Evolutionary conservation across 805 yeast species (phyloP).

Genomic region (Saccharomycopsis babjevae): DNA sequence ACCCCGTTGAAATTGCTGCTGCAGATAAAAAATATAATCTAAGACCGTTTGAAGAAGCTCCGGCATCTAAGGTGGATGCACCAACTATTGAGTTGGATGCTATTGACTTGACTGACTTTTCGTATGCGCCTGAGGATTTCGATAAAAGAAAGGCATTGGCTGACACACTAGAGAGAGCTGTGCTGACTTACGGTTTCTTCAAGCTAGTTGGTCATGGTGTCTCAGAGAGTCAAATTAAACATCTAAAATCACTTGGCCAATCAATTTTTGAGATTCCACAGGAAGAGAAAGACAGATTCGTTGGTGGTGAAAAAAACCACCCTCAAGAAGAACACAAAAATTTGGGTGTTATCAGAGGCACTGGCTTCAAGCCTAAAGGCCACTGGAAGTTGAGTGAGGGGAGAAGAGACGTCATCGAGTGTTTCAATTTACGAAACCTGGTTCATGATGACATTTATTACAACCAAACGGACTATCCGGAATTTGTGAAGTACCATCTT

Average conservation of each 20-base stretch:
- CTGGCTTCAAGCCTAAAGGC: slow-evolving; percentile 38
- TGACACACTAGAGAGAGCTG: slow-evolving; percentile 28
- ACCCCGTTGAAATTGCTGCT: slow-evolving; percentile 3
- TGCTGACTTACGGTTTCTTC: slow-evolving; percentile 36
- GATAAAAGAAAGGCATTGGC: slow-evolving; percentile 28
- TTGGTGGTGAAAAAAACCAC: slow-evolving; percentile 32
- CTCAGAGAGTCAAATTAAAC: slow-evolving; percentile 23
- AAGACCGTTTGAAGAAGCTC: slow-evolving; percentile 25
- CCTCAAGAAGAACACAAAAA: slow-evolving; percentile 23
- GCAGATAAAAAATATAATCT: slow-evolving; percentile 23
- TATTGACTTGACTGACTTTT: slow-evolving; percentile 29
- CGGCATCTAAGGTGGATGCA: slow-evolving; percentile 17
- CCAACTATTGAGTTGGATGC: slow-evolving; percentile 22
- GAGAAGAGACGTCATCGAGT: slow-evolving; percentile 33
- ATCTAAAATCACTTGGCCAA: slow-evolving; percentile 30
- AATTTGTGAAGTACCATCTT: slow-evolving; percentile 28
- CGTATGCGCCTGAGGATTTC: slow-evolving; percentile 29
- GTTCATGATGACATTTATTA: slow-evolving; percentile 26
- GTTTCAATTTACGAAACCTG: slow-evolving; percentile 33
- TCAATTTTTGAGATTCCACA: slow-evolving; percentile 32
- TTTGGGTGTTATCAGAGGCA: slow-evolving; percentile 37
- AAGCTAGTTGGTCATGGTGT: slow-evolving; percentile 20
- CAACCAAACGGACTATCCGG: slow-evolving; percentile 26
- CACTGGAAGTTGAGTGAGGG: slow-evolving; percentile 38
- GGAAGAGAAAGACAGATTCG: slow-evolving; percentile 28